phyloP scores from a whole-genome alignment of 768 basidiomycete genomes.

The Hericium coralloides region DNA sequence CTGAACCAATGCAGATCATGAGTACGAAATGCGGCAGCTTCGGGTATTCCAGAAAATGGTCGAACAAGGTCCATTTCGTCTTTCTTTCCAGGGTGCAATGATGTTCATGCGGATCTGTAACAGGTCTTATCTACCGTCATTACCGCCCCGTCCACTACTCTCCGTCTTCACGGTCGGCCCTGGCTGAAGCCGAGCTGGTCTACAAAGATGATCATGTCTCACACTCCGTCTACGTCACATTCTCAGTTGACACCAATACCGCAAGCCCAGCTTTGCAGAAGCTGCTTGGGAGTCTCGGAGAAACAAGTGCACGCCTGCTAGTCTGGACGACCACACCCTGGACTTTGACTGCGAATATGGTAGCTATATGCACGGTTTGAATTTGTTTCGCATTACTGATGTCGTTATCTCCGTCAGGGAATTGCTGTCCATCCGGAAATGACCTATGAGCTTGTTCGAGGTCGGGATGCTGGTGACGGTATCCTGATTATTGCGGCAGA shows the following conservation, averaged over 20 bases:
- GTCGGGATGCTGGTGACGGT: constrained; percentile 5
- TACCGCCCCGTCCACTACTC: constrained; percentile 92
- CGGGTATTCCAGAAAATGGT: constrained; percentile 85
- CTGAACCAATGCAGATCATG: constrained; percentile 48
- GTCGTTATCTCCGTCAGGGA: constrained; percentile 41
- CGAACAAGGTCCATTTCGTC: constrained; percentile 46
- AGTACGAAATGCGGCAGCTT: constrained; percentile 84
- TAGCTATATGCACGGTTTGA: constrained; percentile 24
- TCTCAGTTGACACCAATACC: constrained; percentile 41
- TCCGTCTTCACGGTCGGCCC: constrained; percentile 86
- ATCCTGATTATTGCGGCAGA: constrained; percentile 28
- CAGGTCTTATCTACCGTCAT: constrained; percentile 73
- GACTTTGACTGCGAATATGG: constrained; percentile 95
- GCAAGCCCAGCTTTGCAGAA: constrained; percentile 20
- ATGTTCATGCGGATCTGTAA: neutral
- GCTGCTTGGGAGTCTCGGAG: constrained; percentile 18
- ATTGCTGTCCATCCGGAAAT: constrained; percentile 78
- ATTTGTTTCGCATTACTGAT: neutral
- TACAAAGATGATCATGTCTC: constrained; percentile 88
- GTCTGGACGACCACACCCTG: constrained; percentile 99
- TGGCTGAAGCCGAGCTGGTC: constrained; percentile 90
- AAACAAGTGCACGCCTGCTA: constrained; percentile 41
- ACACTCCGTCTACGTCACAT: constrained; percentile 79
- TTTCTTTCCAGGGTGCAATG: neutral
- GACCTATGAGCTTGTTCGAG: constrained; percentile 47